Base-by-base conservation (phyloP, 768 basidiomycete species). In the Amanita muscaria region DNA sequence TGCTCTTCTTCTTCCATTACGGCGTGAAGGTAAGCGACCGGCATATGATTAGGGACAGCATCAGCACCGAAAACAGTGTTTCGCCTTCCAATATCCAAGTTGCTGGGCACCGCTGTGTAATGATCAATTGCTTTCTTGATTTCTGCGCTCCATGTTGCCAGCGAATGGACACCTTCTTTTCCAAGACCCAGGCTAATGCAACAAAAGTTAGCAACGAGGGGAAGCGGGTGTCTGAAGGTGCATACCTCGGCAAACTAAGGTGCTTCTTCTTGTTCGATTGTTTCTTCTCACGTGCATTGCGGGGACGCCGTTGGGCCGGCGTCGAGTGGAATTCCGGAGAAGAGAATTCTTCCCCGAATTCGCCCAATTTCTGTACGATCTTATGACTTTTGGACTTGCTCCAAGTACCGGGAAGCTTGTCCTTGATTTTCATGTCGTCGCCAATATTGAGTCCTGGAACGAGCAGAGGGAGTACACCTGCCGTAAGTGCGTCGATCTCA, bases 401-500 rank as follows among this genome's bases (percentile, higher is more conserved):
- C 44, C 56, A 65, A 18, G 65, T 66, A 31, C 58, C 63, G 9
- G 64, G 64, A 51, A 58, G 65, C n/a, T 68, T 61, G 35, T 70
- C 65, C 44, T 65, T 72, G 56, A 80, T 72, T 59, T 63, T 73
- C 64, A 82, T 70, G 36, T 76, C 69, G 8, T 65, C 55, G 25
- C 80, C 76, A 42, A 82, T 64, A 40, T 65, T 79, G 25, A 84
- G 64, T 3, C 80, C 82, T 8, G 81, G 81, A 36, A 84, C 71
- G 24, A 84, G 73, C 22, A 82, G 61, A 10, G 82, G 83, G 2
- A 85, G 67, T 16, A 85, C 68, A 22, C 77, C 77, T 12, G 82
- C 82, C 6, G 80, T 80, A 42, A 86, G 67, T 12, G 76, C 78
- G 48, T 85, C 82, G 44, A 85, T 83, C 62, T 83, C 80, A 49